phyloP scores from a whole-genome alignment of 2,329 filamentous ascomycete species.

The Colletotrichum sp. region DNA sequence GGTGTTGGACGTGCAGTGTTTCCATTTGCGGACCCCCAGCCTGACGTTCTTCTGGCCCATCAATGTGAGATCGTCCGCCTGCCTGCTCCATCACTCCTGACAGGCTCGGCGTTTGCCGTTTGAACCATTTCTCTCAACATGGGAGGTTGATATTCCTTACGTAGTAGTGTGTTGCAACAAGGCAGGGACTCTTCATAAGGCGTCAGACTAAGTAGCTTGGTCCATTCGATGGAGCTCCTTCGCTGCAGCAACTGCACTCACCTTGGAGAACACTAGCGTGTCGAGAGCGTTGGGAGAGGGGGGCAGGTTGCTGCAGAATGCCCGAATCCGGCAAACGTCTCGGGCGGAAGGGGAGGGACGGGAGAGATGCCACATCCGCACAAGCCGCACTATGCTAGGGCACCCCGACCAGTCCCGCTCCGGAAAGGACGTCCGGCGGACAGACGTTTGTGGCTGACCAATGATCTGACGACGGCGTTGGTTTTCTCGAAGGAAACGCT shows the following conservation, averaged over 20 bases:
- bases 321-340: background rate
- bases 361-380: slow-evolving; percentile 4
- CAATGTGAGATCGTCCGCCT: background rate
- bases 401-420: background rate
- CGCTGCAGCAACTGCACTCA: background rate
- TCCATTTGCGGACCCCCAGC: background rate
- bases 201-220: background rate
- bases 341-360: background rate
- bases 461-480: background rate
- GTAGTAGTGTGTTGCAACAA: background rate
- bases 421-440: background rate
- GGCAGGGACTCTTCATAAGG: background rate
- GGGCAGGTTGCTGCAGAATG: background rate
- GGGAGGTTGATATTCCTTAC: background rate
- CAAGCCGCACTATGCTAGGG: background rate
- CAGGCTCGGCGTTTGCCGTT: background rate
- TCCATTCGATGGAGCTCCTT: background rate
- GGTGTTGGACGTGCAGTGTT: background rate
- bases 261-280: background rate
- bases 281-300: background rate
- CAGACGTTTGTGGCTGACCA: background rate
- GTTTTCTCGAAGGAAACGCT: background rate
- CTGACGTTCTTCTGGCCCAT: background rate
- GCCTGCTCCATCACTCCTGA: background rate
- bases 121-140: background rate